Percentiles rank a stretch among this genome's conserved stretches.
phyloP scores from a whole-genome alignment of 257 asterid species.

The Craterostigma plantagineum region DNA sequence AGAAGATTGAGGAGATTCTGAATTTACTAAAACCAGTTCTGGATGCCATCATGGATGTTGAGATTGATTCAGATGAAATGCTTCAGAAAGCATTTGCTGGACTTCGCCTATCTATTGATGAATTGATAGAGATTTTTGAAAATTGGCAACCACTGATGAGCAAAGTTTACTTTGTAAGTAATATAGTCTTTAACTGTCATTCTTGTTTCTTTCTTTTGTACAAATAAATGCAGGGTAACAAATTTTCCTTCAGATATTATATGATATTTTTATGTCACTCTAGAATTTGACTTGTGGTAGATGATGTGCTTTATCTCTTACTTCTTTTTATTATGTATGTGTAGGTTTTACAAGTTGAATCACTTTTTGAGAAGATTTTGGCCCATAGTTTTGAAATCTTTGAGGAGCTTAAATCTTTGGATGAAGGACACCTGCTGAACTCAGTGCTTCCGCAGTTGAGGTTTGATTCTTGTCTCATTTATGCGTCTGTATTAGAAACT shows the following conservation, averaged over 20 bases:
- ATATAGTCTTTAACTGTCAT: neutral
- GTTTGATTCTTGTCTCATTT: conserved; percentile 14
- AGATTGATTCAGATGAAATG: conserved; percentile 33
- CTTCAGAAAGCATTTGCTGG: conserved; percentile 35
- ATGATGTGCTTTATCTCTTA: too few species aligned
- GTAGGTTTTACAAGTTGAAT: conserved; percentile 66
- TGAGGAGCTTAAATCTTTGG: conserved; percentile 50
- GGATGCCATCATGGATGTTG: conserved; percentile 31
- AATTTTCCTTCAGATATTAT: neutral
- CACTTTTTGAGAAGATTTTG: conserved; percentile 27
- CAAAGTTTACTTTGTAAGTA: conserved; percentile 70
- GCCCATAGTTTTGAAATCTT: conserved; percentile 40
- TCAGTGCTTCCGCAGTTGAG: conserved; percentile 48
- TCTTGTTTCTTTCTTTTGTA: neutral
- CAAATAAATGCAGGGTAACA: neutral
- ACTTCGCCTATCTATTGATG: conserved; percentile 42
- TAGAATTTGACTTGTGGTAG: neutral
- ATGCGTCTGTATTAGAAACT: neutral
- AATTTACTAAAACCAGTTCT: conserved; percentile 47
- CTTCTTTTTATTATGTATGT: neutral
- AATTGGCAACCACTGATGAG: conserved; percentile 66
- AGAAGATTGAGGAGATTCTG: conserved; percentile 40
- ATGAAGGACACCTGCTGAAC: conserved; percentile 24
- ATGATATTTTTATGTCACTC: neutral
- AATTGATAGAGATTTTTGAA: conserved; percentile 41